Conservation (phyloP, 1,284 basidiomycete species). For the Baeospora myosura region DNA sequence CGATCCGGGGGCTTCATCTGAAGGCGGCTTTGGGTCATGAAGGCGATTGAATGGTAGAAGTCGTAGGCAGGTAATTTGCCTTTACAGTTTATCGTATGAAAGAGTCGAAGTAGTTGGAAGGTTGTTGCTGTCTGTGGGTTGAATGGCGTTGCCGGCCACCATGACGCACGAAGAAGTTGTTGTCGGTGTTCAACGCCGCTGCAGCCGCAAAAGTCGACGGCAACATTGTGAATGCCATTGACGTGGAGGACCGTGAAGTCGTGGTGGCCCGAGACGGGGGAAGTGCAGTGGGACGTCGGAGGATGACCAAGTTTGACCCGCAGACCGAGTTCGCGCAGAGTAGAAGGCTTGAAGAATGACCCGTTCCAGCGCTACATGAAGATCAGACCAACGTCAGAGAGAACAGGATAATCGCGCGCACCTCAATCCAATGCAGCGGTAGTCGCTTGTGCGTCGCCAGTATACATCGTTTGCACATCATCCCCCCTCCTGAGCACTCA, state of each 20-base stretch:
- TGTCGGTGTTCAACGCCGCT: not conserved
- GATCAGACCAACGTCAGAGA: too few relatives aligned
- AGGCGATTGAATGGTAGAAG: not conserved
- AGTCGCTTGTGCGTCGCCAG: not conserved
- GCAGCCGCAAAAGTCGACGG: not conserved
- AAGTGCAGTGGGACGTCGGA: not conserved
- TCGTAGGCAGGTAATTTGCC: not conserved
- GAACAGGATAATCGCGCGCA: too few relatives aligned
- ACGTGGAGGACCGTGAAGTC: not conserved
- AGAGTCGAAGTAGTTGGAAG: not conserved
- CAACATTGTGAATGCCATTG: not conserved
- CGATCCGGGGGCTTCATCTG: not conserved
- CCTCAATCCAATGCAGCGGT: too few relatives aligned
- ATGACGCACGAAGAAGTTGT: not conserved
- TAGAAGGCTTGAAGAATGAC: constrained; percentile 6
- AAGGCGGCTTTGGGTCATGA: not conserved
- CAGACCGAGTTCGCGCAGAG: constrained; percentile 4
- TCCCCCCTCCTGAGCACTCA: not conserved
- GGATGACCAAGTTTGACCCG: constrained; percentile 7
- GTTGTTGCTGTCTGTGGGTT: not conserved
- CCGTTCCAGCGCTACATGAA: constrained; percentile 13
- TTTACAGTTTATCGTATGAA: not conserved
- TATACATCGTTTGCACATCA: not conserved
- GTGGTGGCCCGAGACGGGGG: not conserved
- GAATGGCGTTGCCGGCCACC: not conserved